Evolutionary conservation across 768 basidiomycete genomes (phyloP).

Genomic region (Melanogaster broomeanus): DNA sequence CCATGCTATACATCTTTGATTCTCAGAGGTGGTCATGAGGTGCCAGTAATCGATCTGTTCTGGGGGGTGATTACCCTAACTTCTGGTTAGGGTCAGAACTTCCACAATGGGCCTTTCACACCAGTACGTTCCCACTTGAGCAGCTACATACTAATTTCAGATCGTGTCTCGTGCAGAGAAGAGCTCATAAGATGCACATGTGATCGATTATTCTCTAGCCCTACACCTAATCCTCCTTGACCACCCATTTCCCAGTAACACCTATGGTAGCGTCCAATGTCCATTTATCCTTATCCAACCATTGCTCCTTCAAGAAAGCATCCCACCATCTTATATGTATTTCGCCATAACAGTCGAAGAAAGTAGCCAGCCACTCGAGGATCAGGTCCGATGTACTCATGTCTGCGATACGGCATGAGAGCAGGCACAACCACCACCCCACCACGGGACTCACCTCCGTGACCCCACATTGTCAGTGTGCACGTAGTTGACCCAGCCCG

Average conservation of each 20-base stretch:
- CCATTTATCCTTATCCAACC: conserved; percentile 46
- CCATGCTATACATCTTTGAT: not conserved
- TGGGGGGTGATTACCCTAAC: not conserved
- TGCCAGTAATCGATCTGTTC: not conserved
- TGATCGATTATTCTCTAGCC: no score
- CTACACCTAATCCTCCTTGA: conserved; percentile 33
- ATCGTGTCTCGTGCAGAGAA: not conserved
- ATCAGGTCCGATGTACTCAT: conserved; percentile 46
- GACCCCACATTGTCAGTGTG: conserved; percentile 33
- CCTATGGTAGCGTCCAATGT: conserved; percentile 35
- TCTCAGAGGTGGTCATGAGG: conserved; percentile 12
- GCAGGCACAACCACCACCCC: not conserved
- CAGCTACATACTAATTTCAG: not conserved
- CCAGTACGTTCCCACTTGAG: not conserved
- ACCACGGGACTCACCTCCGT: conserved; percentile 31
- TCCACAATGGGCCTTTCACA: not conserved
- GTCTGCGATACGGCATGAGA: conserved; percentile 26
- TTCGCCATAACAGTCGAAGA: conserved; percentile 37
- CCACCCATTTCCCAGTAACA: conserved; percentile 40
- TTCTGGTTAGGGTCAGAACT: conserved; percentile 1
- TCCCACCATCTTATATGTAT: conserved; percentile 48
- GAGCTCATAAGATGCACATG: not conserved
- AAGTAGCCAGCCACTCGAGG: conserved; percentile 45
- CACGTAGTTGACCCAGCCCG: conserved; percentile 35
- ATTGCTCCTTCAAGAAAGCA: conserved; percentile 43